phyloP scores from a whole-genome alignment of 768 basidiomycete genomes.

The Serendipita vermifera region DNA sequence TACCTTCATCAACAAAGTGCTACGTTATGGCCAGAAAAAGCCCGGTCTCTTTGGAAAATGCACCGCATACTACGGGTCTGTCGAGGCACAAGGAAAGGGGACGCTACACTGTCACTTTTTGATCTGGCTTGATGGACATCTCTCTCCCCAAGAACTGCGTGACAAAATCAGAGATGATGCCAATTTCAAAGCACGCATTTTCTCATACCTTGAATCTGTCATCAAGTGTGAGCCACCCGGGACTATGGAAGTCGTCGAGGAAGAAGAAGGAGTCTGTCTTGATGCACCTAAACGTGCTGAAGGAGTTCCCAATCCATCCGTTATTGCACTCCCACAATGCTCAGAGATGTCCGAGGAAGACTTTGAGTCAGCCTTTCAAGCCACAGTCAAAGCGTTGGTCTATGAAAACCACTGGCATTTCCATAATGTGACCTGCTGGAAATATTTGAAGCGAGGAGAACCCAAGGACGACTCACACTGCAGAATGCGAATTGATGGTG shows the following conservation, averaged over 20 bases:
- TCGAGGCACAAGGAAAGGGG: constrained; percentile 10
- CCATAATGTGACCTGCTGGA: constrained; percentile 29
- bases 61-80: constrained; percentile 1
- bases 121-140: constrained; percentile 7
- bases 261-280: constrained; percentile 1
- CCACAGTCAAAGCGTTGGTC: constrained; percentile 21
- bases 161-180: not conserved
- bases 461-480: constrained; percentile 22
- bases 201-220: no score
- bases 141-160: constrained; percentile 4
- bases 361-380: not conserved
- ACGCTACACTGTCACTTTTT: constrained; percentile 7
- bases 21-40: not conserved
- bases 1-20: not conserved
- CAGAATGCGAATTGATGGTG: constrained; percentile 11
- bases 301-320: constrained; percentile 9
- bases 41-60: constrained; percentile 6
- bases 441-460: constrained; percentile 24
- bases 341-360: not conserved
- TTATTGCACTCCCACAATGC: not conserved
- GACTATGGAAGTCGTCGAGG: not conserved
- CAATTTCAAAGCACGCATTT: not conserved
- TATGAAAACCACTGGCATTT: constrained; percentile 24
- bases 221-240: constrained; percentile 21
- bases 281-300: constrained; percentile 17